phyloP scores from a whole-genome alignment of 331 rosid species.

The Malus hybrid region DNA sequence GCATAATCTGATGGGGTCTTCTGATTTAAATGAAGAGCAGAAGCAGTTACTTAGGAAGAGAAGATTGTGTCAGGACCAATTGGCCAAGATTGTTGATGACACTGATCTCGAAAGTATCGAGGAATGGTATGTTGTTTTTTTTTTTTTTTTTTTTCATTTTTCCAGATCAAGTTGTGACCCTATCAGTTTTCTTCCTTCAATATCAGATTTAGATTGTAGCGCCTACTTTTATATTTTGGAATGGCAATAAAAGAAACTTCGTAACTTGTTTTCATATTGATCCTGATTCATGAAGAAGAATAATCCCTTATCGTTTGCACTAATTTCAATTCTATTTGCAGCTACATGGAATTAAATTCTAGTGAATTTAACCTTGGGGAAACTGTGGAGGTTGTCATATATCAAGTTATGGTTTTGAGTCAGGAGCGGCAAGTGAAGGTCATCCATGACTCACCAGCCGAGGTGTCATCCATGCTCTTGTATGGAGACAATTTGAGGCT shows the following conservation, averaged over 20 bases:
- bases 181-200: neutral
- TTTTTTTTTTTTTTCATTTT: no score
- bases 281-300: neutral
- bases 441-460: slow-evolving; percentile 28
- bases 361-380: slow-evolving; percentile 33
- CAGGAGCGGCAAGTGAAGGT: slow-evolving; percentile 27
- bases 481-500: slow-evolving; percentile 42
- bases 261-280: neutral
- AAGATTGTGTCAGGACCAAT: slow-evolving; percentile 32
- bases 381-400: slow-evolving; percentile 19
- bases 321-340: slow-evolving; percentile 3
- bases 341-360: slow-evolving; percentile 32
- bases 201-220: neutral
- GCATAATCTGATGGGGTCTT: slow-evolving; percentile 34
- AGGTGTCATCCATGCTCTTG: slow-evolving; percentile 23
- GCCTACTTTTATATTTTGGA: neutral
- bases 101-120: slow-evolving; percentile 31
- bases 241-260: neutral
- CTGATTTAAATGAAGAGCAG: slow-evolving; percentile 24
- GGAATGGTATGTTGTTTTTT: slow-evolving; percentile 24
- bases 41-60: slow-evolving; percentile 13
- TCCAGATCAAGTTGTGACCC: neutral
- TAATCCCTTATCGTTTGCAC: neutral
- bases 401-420: slow-evolving; percentile 30
- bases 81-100: slow-evolving; percentile 30